Base-by-base conservation (phyloP, 768 basidiomycete species). In the Rhodotorula taiwanensis region DNA sequence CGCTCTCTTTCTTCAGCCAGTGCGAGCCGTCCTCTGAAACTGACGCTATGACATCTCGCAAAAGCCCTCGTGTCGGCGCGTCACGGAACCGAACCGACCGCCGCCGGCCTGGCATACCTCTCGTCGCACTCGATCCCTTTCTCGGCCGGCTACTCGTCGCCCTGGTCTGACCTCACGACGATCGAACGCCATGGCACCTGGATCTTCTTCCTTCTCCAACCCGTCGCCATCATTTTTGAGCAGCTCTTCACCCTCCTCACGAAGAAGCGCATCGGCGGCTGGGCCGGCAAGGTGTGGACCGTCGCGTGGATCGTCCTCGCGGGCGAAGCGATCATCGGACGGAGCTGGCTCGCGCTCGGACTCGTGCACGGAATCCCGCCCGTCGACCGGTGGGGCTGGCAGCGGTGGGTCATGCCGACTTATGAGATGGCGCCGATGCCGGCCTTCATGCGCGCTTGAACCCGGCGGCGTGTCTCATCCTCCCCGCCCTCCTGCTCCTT, bases 281-380 rank as follows among this genome's bases (percentile, higher is more conserved):
- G 25, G 36, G 20, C 31, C 0, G 63, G 58, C 20, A 20, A 49
- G 28, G 6, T 56, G 7, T 65, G 63, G 63, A 51, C 48, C 14
- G 49, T n/a, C 31, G 1, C 31, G n/a, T 65, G 63, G 58, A 42
- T 65, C 8, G 63, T 54, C 0, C 57, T 33, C 10, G 16, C 60
- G 4, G 63, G 63, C 0, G 52, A 58, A 39, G 58, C 53, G 27
- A 39, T 43, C 10, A 57, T 60, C 2, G 63, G 63, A 16, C 8
- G 43, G 27, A 65, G 63, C 30, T 65, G 63, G 63, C 55, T 67
- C 49, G 61, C 61, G 5, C 43, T 63, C 25, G 66, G 66, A 2
- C 48, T 67, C 25, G 61, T 43, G 21, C 53, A 62, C 21, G 66
- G 61, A 15, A 44, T 67, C 2, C 66, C 66, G 4, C 52, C 53